Evolutionary conservation across 345 rosid genomes (phyloP), one percentile per base, ranked within the genome.

Genomic region (Eucalyptus curtisii): DNA sequence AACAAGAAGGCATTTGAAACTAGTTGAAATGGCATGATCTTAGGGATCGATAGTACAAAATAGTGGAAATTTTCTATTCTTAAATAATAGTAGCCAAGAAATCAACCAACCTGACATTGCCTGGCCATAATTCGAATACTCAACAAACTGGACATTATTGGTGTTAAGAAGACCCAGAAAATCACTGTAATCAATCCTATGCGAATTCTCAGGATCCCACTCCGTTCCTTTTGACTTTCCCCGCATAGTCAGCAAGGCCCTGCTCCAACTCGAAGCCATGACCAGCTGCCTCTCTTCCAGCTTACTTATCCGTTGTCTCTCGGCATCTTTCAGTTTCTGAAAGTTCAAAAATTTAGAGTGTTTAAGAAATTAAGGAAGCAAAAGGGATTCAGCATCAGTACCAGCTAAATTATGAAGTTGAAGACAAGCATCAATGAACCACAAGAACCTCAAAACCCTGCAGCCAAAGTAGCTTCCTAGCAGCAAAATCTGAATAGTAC

Each of bases 281-380:
- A 97, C 97, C 89, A 97, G 95, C 94, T 96, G 99, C 90, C 99
- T 97, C 90, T 96, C 98, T 89, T 96, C 98, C 93, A 92, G 85
- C 59, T 95, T 91, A 89, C 91, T 91, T 59, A 96, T 92, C 88
- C 99, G 91, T 59, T 94, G 90, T 90, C 94, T 92, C 90, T 97
- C 95, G 19, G 93, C 94, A 80, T 96, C 95, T 80, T 92, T 95
- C 90, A 95, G 89, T 89, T 92, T 94, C 98, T 97, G 93, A 66
- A 87, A 86, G 31, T 64, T 82, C 44, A 59, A 45, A 76, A 76
- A 76, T 76, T 76, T 40, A 76, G 30, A 40, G 82, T 1, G 8
- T 40, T 76, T 10, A 37, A 42, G 27, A 76, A 40, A 76, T 6
- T 40, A 76, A 76, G 47, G 6, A 76, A 40, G 47, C 47, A 76